Evolutionary conservation across 1,284 basidiomycete species (phyloP), one percentile per base, ranked within the genome.

Genomic region (Tilletia setariae): DNA sequence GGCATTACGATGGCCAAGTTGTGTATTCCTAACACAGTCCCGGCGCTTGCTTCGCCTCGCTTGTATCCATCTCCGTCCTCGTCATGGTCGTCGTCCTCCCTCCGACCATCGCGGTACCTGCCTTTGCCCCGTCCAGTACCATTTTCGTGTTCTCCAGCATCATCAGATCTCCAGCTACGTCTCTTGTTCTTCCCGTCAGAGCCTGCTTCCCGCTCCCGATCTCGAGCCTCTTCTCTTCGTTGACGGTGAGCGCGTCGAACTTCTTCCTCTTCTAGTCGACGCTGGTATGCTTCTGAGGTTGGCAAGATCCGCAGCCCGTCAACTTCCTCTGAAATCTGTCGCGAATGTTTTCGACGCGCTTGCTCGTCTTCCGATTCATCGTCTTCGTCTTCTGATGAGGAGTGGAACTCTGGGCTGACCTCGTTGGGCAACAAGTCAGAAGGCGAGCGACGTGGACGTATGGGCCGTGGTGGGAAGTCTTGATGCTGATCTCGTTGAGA

Each of bases 1-100:
- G 93, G 93, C 83, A 92, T 88, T 28, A 95, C 93, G 71, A 95
- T 93, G 2, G 94, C 91, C 6, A 97, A 85, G 78, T 97, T 97
- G 83, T 98, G 94, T 51, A 98, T 94, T 2, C 94, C 94, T 61
- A 97, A 86, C 61, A 97, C 90, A 1, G 94, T 94, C n/a, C 94
- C 94, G 0, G 92, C 90, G 61, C 16, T 88, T 87, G n/a, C 15
- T 9, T 23, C n/a, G 15, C 42, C 9, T 53, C 8, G 11, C 53
- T 21, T 30, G 13, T 59, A 16, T 25, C 53, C 53, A 19, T 30
- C 53, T 59, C 43, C 43, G 9, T 19, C 11, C 43, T 19, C 43
- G 43, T 59, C 23, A 13, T 59, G 6, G 15, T 25, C 25, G 19
- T 28, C 53, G 8, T 25, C 25, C 53, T 59, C 53, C 21, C 23